Evolutionary conservation across 148 eudicot genomes (phyloP), one percentile per base, ranked within the genome.

Genomic region (Rhododendron mucronatum): DNA sequence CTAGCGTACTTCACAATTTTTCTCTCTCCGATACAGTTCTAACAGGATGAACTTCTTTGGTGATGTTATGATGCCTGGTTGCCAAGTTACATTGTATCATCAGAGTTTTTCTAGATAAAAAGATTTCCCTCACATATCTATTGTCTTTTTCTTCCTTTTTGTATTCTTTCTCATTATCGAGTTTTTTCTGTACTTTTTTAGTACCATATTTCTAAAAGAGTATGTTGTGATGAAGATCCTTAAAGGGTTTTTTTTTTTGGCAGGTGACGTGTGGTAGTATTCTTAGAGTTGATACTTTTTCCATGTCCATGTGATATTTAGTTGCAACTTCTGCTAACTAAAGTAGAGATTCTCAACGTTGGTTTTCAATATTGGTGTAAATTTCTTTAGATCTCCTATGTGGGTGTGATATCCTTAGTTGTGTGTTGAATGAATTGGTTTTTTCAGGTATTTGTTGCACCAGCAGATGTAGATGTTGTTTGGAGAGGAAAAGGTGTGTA

Each of bases 401-500:
- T 55, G 83, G 16, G 15, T 41, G 33, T 45, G 21, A 81, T 2
- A 53, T 15, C n/a, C 83, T 81, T 51, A 81, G 2, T 53, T 53
- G 30, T 48, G 37, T 6, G 65, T 33, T 81, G 12, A 67, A 73
- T 13, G 4, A 14, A 57, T 4, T 15, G 51, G 30, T 83, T 86
- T 83, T 74, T 4, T 81, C 88, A 96, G 97, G 93, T 90, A 87
- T 96, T 95, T 85, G 95, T 97, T 39, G 93, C 96, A 74, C 96
- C 95, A 59, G 93, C 90, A 84, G 97, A 95, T 37, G 90, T 96
- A n/a, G n/a, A n/a, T n/a, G n/a, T n/a, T n/a, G n/a, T n/a, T n/a
- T n/a, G n/a, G n/a, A n/a, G n/a, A n/a, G n/a, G n/a, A n/a, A n/a
- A n/a, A n/a, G n/a, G n/a, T n/a, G n/a, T n/a, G n/a, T n/a, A n/a